Evolutionary conservation across 495 filamentous ascomycete species (phyloP).

Genomic region (Penicillium malachiteum): DNA sequence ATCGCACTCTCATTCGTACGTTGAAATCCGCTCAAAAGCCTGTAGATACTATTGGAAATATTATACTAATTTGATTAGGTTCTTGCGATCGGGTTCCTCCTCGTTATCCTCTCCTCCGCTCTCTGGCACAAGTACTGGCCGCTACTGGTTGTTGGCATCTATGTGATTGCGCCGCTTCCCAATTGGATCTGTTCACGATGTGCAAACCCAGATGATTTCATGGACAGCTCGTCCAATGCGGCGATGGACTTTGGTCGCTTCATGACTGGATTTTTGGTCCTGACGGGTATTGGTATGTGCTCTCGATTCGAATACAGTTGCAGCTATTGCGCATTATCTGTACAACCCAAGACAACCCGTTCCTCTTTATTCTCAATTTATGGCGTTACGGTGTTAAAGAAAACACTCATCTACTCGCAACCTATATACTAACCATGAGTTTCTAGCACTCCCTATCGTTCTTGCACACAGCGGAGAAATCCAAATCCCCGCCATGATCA

Average conservation of each 20-base stretch:
- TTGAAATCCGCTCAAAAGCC: background rate
- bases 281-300: conserved; percentile 90
- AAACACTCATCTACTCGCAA: background rate
- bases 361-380: no score
- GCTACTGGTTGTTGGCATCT: conserved; percentile 91
- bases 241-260: conserved; percentile 91
- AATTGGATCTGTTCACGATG: conserved; percentile 92
- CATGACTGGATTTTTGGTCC: conserved; percentile 92
- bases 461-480: conserved; percentile 86
- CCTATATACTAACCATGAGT: conserved; percentile 20
- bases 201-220: conserved; percentile 95
- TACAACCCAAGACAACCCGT: no score
- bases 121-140: conserved; percentile 92
- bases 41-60: background rate
- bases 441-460: conserved; percentile 80
- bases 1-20: conserved; percentile 95
- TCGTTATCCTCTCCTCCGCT: conserved; percentile 96
- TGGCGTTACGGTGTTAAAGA: background rate
- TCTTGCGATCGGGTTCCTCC: conserved; percentile 97
- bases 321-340: no score
- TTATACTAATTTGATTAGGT: conserved; percentile 53
- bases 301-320: no score
- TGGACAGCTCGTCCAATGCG: conserved; percentile 76
- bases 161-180: conserved; percentile 87
- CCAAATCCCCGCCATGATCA: conserved; percentile 80